Percentiles rank a stretch among this genome's conserved stretches.
Evolutionary conservation across 805 yeast species (phyloP).

Genomic region (Candida tibetensis): DNA sequence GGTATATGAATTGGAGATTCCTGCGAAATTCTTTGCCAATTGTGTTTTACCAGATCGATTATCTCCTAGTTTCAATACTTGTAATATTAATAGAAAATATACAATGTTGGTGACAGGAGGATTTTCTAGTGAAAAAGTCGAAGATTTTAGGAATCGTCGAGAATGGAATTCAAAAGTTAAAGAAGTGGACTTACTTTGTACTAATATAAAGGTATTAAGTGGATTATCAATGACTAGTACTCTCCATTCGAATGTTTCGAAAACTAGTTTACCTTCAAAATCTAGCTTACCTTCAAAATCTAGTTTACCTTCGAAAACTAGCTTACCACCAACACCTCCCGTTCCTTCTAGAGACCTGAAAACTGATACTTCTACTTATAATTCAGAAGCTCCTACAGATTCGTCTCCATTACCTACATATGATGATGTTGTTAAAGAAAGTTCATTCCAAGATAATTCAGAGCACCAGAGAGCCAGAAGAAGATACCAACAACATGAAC

Average conservation of each 20-base stretch:
- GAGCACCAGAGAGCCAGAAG: conserved; percentile 34
- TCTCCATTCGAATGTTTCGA: conserved; percentile 22
- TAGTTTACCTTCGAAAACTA: not conserved
- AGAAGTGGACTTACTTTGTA: conserved; percentile 29
- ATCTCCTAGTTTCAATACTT: conserved; percentile 54
- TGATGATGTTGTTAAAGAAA: conserved; percentile 35
- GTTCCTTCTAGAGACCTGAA: not conserved
- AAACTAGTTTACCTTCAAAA: conserved; percentile 13
- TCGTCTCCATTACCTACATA: conserved; percentile 30
- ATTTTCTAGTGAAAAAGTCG: conserved; percentile 21
- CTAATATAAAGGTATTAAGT: conserved; percentile 33
- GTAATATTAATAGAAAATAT: conserved; percentile 53
- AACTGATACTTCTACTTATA: not conserved
- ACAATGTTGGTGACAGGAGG: conserved; percentile 32
- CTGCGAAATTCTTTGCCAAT: conserved; percentile 35
- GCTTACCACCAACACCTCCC: not conserved
- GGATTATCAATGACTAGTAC: conserved; percentile 28
- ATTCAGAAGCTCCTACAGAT: not conserved
- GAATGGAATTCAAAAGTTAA: conserved; percentile 21
- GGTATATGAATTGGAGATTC: conserved; percentile 45
- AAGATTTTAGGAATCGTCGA: conserved; percentile 13
- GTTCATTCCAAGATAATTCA: conserved; percentile 27
- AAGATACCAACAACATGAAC: conserved; percentile 32
- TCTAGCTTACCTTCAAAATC: not conserved
- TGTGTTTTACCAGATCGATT: conserved; percentile 46